Base-by-base conservation (phyloP, 495 filamentous ascomycete species). In the Viridothelium virens region DNA sequence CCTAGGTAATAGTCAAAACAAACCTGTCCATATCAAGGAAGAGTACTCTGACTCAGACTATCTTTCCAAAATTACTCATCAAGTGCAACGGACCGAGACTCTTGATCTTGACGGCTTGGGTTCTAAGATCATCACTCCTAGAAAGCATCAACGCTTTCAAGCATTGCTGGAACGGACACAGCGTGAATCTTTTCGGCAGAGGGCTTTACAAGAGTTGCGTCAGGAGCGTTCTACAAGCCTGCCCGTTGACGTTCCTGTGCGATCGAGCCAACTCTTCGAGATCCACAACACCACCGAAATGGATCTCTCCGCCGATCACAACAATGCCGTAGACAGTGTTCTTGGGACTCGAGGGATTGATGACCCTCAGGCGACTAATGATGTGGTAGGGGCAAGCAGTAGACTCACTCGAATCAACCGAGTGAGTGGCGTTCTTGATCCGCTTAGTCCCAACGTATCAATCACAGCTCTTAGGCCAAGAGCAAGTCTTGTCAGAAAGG, bases 61-160 rank as follows among this genome's bases (percentile, higher is more conserved):
- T 3, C 25, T 38, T 53, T 16, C 14, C 2, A 31, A 37, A 31
- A 48, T 44, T 9, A n/a, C 38, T 36, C 62, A 39, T 18, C 48
- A 65, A 2, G 16, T 67, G 10, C 10, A 61, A 14, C 74, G 72
- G 14, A 72, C 50, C 34, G 76, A 77, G 61, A 79, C 73, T 5
- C 66, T 76, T 14, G 77, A 79, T 70, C 70, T 79, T n/a, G 75
- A 77, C 66, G 72, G 71, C 4, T 41, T 74, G 11, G 67, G 67
- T 0, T 62, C 65, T 7, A 65, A 48, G 38, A 63, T 63, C 9
- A 61, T 64, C 18, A 70, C 71, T 9, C 73, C 74, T 11, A 67
- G 69, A 2, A 72, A 67, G 64, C 63, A 64, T 9, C 68, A 59
- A 31, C 56, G 61, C 4, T 56, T 63, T 36, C 53, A 59, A 41